Conservation (phyloP, 2,329 filamentous ascomycete genomes). For the Cladosporium sp. region DNA sequence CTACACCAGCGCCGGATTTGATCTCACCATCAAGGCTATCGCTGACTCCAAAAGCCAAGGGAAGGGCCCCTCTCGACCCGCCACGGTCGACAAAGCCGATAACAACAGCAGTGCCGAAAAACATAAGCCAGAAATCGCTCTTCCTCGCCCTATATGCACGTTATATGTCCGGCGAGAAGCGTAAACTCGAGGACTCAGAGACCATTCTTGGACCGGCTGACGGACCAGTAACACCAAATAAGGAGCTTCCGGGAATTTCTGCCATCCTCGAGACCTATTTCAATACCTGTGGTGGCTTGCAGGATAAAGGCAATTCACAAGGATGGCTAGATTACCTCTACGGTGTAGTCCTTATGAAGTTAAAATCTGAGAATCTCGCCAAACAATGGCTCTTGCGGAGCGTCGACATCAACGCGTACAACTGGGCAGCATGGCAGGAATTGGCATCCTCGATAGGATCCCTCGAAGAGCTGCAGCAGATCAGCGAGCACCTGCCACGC, state of each 20-base stretch:
- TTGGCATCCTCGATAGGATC: conserved; percentile 75
- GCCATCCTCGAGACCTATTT: conserved; percentile 80
- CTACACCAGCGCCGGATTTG: conserved; percentile 29
- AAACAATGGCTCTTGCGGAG: conserved; percentile 83
- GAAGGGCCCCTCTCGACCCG: conserved; percentile 9
- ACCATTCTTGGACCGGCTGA: conserved; percentile 95
- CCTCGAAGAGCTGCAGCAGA: conserved; percentile 67
- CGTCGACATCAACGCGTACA: conserved; percentile 85
- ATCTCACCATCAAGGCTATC: conserved; percentile 53
- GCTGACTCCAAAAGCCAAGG: conserved; percentile 48
- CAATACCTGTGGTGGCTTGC: conserved; percentile 49
- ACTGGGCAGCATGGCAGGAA: conserved; percentile 97
- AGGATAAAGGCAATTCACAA: conserved; percentile 46
- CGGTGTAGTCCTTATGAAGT: conserved; percentile 82
- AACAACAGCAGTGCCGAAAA: conserved; percentile 21
- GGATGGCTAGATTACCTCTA: conserved; percentile 96
- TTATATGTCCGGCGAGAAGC: conserved; percentile 89
- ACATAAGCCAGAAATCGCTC: conserved; percentile 81
- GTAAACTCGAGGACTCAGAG: conserved; percentile 92
- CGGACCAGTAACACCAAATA: conserved; percentile 76
- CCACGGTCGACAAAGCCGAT: background rate
- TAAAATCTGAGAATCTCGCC: conserved; percentile 82
- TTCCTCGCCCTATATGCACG: conserved; percentile 92
- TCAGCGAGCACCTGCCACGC: conserved; percentile 63
- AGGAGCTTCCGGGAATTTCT: conserved; percentile 73